Evolutionary conservation across 768 basidiomycete species (phyloP), one percentile per base, ranked within the genome.

Genomic region (Clavulina sp.): DNA sequence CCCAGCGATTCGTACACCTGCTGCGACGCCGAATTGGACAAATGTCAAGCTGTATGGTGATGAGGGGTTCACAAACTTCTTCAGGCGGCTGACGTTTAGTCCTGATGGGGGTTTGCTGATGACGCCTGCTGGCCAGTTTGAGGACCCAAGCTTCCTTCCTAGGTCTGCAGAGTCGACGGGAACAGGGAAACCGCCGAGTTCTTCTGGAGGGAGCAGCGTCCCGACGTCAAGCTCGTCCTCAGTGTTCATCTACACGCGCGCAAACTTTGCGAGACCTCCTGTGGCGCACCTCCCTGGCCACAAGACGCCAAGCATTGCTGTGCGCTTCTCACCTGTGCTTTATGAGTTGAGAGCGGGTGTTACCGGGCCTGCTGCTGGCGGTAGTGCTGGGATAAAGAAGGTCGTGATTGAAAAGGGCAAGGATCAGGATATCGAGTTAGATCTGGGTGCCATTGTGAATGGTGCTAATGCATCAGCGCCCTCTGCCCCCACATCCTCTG

Each of bases 91-190:
- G 54, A 81, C 83, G 7, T 99, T 96, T 67, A 89, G 87, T 51
- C 87, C 93, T 1, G 95, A 99, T 62, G 95, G 95, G 0, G 86
- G 81, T 6, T 70, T 99, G 32, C 72, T 99, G 41, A 69, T 97
- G 57, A 97, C 95, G 0, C 95, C 95, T 0, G 93, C 95, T 1
- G 95, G 95, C 0, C 86, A 93, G 61, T 96, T 95, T 60, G 92
- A 97, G 62, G 93, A 97, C 63, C 84, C 87, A 3, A 77, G 83
- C 13, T 77, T 75, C 48, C 49, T 63, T 6, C 65, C 78, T 28
- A 64, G 68, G 13, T 61, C 70, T 51, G 58, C 54, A 7, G 36
- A 57, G 13, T 59, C 68, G 28, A 48, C 38, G 65, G 50, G 50
- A 44, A 2, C 40, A 9, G 51, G 41, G n/a, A 51, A 48, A 19